Conservation (phyloP, 2,329 filamentous ascomycete species). For the Fusarium cyanostomum region DNA sequence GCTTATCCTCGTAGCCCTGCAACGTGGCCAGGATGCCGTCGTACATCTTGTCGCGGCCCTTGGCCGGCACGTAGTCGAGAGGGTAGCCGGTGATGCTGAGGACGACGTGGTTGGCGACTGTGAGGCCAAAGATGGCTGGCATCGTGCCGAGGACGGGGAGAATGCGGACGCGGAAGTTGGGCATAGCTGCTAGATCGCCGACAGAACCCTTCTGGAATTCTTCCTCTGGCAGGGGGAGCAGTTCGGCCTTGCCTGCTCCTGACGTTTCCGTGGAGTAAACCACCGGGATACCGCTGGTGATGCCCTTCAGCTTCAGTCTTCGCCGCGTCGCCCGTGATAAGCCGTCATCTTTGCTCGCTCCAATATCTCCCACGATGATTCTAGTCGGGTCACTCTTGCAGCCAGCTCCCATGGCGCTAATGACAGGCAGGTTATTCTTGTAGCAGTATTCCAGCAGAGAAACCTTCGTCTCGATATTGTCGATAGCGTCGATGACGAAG, state of each 20-base stretch:
- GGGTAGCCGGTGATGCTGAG: constrained; percentile 85
- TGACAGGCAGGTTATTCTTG: constrained; percentile 78
- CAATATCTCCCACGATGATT: constrained; percentile 92
- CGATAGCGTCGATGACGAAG: constrained; percentile 96
- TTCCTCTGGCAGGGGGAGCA: constrained; percentile 86
- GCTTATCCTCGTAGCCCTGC: constrained; percentile 81
- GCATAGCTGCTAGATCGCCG: constrained; percentile 85
- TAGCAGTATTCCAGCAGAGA: constrained; percentile 89
- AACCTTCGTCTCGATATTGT: constrained; percentile 98
- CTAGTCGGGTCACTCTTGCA: constrained; percentile 89
- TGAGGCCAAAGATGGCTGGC: constrained; percentile 95
- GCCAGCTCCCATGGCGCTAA: constrained; percentile 95
- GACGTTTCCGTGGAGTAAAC: constrained; percentile 94
- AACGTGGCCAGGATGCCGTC: constrained; percentile 80
- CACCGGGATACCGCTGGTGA: constrained; percentile 86
- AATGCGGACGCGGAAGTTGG: constrained; percentile 95
- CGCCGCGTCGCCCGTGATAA: constrained; percentile 86
- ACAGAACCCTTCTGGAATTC: constrained; percentile 89
- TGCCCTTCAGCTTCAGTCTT: constrained; percentile 78
- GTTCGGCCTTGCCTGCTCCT: constrained; percentile 87
- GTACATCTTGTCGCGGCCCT: constrained; percentile 90
- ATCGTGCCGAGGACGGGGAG: constrained; percentile 95
- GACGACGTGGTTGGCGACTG: constrained; percentile 91
- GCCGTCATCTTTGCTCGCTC: constrained; percentile 85
- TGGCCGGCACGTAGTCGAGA: constrained; percentile 81